These are phyloP conservation scores for Candida khao-thaluensis DNA, from an alignment of 805 yeast species.

Conservation along the genomic window DNA sequence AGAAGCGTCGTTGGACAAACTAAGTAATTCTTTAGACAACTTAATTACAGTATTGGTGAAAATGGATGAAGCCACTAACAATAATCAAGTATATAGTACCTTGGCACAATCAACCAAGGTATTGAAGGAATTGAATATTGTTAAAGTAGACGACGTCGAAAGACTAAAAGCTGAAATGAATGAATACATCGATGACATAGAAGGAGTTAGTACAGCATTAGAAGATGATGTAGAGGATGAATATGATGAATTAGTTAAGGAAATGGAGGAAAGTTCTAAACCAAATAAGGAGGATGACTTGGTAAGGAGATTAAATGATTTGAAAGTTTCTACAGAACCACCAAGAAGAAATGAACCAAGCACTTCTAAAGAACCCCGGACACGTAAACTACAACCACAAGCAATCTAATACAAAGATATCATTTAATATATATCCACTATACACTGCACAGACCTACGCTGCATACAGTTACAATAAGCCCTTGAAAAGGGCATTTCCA, in stretches of 20 bases:
- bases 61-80: slow-evolving; percentile 36
- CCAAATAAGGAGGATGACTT: slow-evolving; percentile 11
- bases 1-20: slow-evolving; percentile 5
- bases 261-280: slow-evolving; percentile 10
- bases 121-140: slow-evolving; percentile 28
- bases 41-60: slow-evolving; percentile 26
- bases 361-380: background rate
- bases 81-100: slow-evolving; percentile 24
- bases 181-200: slow-evolving; percentile 27
- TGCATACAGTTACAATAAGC: background rate
- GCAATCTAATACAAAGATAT: background rate
- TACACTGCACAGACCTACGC: slow-evolving; percentile 2
- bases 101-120: slow-evolving; percentile 25
- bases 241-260: slow-evolving; percentile 21
- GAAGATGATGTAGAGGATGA: slow-evolving; percentile 34
- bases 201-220: slow-evolving; percentile 29
- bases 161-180: slow-evolving; percentile 27
- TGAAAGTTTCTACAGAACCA: slow-evolving; percentile 10
- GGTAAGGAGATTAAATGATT: slow-evolving; percentile 14
- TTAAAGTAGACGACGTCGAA: slow-evolving; percentile 28
- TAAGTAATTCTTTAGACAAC: slow-evolving; percentile 16
- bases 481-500: too few relatives aligned
- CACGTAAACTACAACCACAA: slow-evolving; percentile 2
- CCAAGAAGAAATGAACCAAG: slow-evolving; percentile 5
- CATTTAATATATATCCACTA: slow-evolving; percentile 2